Conservation (phyloP, 371 early-diverging fungal genomes). For the Mortierella sp. region DNA sequence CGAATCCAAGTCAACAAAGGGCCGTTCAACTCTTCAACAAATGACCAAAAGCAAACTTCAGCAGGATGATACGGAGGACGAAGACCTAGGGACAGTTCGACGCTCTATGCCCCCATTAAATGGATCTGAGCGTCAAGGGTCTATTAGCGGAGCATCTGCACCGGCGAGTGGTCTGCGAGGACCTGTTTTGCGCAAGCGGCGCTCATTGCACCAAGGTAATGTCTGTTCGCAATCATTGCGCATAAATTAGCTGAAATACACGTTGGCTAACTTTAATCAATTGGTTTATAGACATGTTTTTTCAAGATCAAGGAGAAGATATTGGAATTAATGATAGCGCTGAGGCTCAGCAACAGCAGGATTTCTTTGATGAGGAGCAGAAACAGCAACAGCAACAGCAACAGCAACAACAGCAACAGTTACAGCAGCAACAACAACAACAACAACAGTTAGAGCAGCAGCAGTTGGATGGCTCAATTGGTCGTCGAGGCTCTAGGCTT, state of each 20-base stretch:
- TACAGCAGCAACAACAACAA: too few relatives aligned
- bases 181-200: constrained; percentile 35
- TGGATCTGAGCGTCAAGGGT: constrained; percentile 2
- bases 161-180: not conserved
- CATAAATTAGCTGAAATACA: too few relatives aligned
- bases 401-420: too few relatives aligned
- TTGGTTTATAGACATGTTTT: constrained; percentile 26
- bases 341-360: constrained; percentile 4
- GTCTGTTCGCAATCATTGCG: not conserved
- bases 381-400: too few relatives aligned
- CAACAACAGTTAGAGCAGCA: not conserved
- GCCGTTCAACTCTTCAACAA: constrained; percentile 17
- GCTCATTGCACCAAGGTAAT: constrained; percentile 49
- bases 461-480: not conserved
- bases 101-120: not conserved
- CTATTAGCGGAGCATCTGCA: not conserved
- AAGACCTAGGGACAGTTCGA: constrained; percentile 4
- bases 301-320: constrained; percentile 6
- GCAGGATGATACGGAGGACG: constrained; percentile 9
- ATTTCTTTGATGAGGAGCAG: not conserved
- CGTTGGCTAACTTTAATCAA: not conserved
- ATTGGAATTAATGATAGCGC: not conserved
- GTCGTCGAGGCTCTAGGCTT: constrained; percentile 21
- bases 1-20: constrained; percentile 3
- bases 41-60: not conserved